phyloP scores from a whole-genome alignment of 106 monocot species.

The Dioscorea alata region DNA sequence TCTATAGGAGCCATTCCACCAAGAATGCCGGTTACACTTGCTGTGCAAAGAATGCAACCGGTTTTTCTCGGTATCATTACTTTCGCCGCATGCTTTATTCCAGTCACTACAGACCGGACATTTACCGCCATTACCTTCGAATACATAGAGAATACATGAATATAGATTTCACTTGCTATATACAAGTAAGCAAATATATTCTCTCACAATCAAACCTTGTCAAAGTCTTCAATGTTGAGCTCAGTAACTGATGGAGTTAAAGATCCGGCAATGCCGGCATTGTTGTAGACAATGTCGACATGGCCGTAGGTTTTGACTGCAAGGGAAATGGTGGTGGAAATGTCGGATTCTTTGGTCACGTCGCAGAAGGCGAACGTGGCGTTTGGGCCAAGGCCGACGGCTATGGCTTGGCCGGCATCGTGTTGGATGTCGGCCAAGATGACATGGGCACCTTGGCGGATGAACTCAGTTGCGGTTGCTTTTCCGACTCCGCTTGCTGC shows the following conservation, averaged over 20 bases:
- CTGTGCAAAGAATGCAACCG: conserved; percentile 54
- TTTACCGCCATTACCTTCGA: conserved; percentile 29
- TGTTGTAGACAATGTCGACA: conserved; percentile 54
- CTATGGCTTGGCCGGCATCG: conserved; percentile 17
- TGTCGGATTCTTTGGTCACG: conserved; percentile 32
- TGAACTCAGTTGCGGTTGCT: conserved; percentile 37
- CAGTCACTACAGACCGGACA: conserved; percentile 28
- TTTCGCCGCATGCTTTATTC: conserved; percentile 48
- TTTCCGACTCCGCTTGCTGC: conserved; percentile 60
- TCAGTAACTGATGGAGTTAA: conserved; percentile 11
- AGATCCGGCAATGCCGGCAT: conserved; percentile 39
- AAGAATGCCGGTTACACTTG: conserved; percentile 21
- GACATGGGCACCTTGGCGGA: conserved; percentile 41
- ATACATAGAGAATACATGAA: too few relatives aligned
- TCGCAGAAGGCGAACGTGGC: conserved; percentile 38
- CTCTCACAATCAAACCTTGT: conserved; percentile 10
- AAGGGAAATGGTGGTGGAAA: conserved; percentile 33
- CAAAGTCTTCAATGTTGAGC: conserved; percentile 38
- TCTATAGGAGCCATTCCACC: conserved; percentile 34
- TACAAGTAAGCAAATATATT: too few relatives aligned
- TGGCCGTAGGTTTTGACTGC: conserved; percentile 32
- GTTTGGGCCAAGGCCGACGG: conserved; percentile 32
- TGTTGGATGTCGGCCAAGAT: conserved; percentile 36
- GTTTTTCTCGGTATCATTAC: conserved; percentile 36
- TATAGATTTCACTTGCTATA: too few relatives aligned